Evolutionary conservation across 2,329 filamentous ascomycete genomes (phyloP).

Genomic region (Hortaea sp.): DNA sequence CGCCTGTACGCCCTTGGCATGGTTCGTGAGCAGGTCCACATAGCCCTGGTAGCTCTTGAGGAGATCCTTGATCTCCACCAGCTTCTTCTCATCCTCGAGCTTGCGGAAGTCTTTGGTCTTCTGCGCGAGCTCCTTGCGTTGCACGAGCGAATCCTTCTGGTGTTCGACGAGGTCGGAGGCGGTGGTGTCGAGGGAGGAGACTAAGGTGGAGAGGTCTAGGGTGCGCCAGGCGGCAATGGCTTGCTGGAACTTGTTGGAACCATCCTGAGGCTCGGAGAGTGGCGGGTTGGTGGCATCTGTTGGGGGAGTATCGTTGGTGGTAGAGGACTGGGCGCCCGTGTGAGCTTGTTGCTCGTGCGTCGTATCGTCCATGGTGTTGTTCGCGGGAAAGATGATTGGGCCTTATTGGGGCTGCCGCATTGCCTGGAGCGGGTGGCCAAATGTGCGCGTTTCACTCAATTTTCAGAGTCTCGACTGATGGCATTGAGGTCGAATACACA

Average conservation of each 20-base stretch:
- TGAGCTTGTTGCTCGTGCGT: conserved; percentile 7
- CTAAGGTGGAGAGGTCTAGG: conserved; percentile 75
- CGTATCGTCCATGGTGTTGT: conserved; percentile 11
- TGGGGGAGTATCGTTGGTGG: too few species aligned
- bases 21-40: conserved; percentile 90
- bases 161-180: conserved; percentile 92
- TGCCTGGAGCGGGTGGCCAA: too few species aligned
- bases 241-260: conserved; percentile 86
- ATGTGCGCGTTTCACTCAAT: too few species aligned
- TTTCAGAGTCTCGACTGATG: too few species aligned
- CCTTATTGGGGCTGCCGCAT: too few species aligned
- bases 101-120: conserved; percentile 98
- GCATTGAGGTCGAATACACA: too few species aligned
- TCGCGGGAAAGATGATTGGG: too few species aligned
- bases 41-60: conserved; percentile 90
- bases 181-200: conserved; percentile 78
- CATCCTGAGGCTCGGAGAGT: conserved; percentile 13
- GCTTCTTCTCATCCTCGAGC: conserved; percentile 76
- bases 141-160: conserved; percentile 89
- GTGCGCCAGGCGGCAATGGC: conserved; percentile 94
- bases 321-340: too few species aligned
- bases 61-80: conserved; percentile 78
- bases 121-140: conserved; percentile 94
- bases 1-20: conserved; percentile 87
- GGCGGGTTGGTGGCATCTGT: too few species aligned